Evolutionary conservation across 2,329 filamentous ascomycete genomes (phyloP), one percentile per base, ranked within the genome.

Genomic region (Erysiphe pulchra): DNA sequence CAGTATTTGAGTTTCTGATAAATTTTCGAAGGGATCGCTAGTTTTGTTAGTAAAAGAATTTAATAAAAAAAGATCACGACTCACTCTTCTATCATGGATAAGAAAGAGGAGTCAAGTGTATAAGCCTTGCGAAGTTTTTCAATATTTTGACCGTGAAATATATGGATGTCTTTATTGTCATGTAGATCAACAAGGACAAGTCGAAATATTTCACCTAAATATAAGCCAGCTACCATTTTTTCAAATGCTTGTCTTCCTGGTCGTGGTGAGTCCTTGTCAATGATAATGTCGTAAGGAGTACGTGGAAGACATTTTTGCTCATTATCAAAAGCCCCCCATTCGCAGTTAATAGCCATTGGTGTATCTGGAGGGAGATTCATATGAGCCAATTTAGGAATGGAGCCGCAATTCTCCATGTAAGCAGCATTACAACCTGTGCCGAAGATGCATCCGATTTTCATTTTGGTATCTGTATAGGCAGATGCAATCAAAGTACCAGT

Each of bases 361-460:
- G 75, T 75, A 50, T 90, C 77, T 0, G 83, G 68, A 44, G 85
- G 80, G 34, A 95, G 72, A 56, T 92, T 90, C 69, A 92, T 73
- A 64, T 94, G 76, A 11, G 80, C 83, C 46, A 98, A 74, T 69
- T 98, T 98, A 52, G 86, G 87, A 52, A 98, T 84, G 12, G 79
- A 82, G 52, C 84, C 85, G 51, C 75, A 82, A 57, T 92, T 65
- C 63, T 98, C 90, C 80, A 98, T 92, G 66, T 98, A 98, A 36
- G 90, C 90, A 37, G 87, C 90, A 57, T 98, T 98, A 66, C 90
- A 94, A 48, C 90, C 90, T 12, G 90, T 98, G 55, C 90, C 90
- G 57, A 98, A 98, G 59, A 98, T 98, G 63, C 87, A 94, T 47
- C 90, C 90, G 56, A 95, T 90, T 64, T 77, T 85, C 73, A 94